Base-by-base conservation (phyloP, 2,329 filamentous ascomycete genomes). In the Botryosphaeria dothidea region DNA sequence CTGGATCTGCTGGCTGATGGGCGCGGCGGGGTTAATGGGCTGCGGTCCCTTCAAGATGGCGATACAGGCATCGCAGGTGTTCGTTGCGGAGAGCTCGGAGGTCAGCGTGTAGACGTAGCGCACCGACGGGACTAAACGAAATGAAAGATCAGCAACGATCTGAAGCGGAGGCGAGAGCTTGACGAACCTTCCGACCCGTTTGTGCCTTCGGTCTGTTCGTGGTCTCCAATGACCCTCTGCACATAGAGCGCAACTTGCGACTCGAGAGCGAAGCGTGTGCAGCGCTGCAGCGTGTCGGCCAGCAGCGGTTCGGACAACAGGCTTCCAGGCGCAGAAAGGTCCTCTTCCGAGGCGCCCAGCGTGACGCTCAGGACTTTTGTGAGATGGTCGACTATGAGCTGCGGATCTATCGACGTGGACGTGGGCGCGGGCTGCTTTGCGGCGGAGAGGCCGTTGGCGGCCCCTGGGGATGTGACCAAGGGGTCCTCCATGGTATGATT, bases 1-100 rank as follows among this genome's bases (percentile, higher is more conserved):
- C 74, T 96, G 92, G 72, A 99, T 89, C 81, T 99, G 95, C 65
- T 90, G 90, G 71, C 90, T 89, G 74, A 99, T 88, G 66, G 93
- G 91, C 75, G 92, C 83, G 71, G 86, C 86, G 66, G 92, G 88
- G 77, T 97, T 92, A 80, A 99, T 92, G 61, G 93, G 91, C 75
- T 90, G 88, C 63, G 94, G 90, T 64, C 92, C 89, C 83, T 99
- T 99, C 70, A 97, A 86, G 71, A 99, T 87, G 65, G 93, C 91
- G 68, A 98, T 89, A 69, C 92, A 97, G 56, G 92, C 90, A 51
- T 91, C 86, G 49, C 93, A 96, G n/a, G 89, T 89, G 51, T 90
- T 83, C 34, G 90, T 89, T 56, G 90, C 90, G 29, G 90, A 89
- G 69, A 98, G 88, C 73, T 98, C 93, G 69, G 89, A 87, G 48